Evolutionary conservation across 2,329 filamentous ascomycete species (phyloP).

Genomic region (Lithohypha guttulata): DNA sequence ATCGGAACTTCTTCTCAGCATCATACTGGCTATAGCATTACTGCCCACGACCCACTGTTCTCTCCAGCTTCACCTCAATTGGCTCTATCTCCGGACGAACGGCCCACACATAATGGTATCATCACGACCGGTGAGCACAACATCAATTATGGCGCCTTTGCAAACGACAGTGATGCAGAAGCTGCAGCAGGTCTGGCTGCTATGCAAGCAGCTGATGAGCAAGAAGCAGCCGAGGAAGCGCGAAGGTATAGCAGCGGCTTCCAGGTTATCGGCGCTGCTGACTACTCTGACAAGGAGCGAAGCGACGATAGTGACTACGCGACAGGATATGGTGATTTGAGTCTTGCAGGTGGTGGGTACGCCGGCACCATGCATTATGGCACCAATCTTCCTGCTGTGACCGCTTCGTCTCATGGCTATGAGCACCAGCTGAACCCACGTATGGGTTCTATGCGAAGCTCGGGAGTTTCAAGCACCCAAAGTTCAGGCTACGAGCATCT

Average conservation of each 20-base stretch:
- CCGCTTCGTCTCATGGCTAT: conserved; percentile 15
- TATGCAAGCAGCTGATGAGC: conserved; percentile 71
- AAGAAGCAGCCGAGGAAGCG: conserved; percentile 49
- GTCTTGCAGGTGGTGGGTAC: conserved; percentile 63
- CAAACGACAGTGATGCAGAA: conserved; percentile 78
- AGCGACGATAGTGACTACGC: conserved; percentile 64
- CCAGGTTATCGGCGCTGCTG: conserved; percentile 25
- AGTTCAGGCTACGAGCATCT: conserved; percentile 26
- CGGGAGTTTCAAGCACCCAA: conserved; percentile 20
- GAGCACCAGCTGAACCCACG: conserved; percentile 17
- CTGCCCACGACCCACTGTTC: conserved; percentile 9
- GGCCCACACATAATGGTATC: conserved; percentile 41
- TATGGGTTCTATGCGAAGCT: conserved; percentile 22
- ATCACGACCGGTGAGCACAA: conserved; percentile 36
- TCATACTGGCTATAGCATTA: conserved; percentile 12
- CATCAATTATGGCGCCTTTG: conserved; percentile 39
- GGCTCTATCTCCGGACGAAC: conserved; percentile 32
- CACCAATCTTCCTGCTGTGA: conserved; percentile 31
- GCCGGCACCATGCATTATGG: conserved; percentile 52
- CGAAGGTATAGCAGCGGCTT: conserved; percentile 46
- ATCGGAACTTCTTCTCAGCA: conserved; percentile 23
- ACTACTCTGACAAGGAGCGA: conserved; percentile 22
- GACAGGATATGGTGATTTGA: conserved; percentile 57
- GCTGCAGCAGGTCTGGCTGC: conserved; percentile 74
- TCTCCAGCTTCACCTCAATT: conserved; percentile 11